phyloP scores from a whole-genome alignment of 2,329 filamentous ascomycete species.

The Leptodontidium sp. region DNA sequence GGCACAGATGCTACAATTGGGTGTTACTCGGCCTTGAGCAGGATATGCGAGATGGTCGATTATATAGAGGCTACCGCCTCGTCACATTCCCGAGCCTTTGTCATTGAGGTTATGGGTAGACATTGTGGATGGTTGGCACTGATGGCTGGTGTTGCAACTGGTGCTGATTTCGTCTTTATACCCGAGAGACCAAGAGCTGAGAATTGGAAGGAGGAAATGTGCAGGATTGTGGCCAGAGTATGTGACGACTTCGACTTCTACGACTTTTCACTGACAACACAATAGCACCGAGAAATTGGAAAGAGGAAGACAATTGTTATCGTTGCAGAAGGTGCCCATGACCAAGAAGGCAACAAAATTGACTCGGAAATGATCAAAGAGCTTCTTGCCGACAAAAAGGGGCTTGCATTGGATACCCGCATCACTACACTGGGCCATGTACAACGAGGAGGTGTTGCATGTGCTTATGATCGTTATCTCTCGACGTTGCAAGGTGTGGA shows the following conservation, averaged over 20 bases:
- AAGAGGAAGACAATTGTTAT: constrained; percentile 99
- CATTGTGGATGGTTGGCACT: constrained; percentile 98
- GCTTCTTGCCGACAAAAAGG: constrained; percentile 79
- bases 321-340: constrained; percentile 92
- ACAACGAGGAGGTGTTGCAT: constrained; percentile 92
- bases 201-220: constrained; percentile 93
- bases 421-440: constrained; percentile 97
- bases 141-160: constrained; percentile 94
- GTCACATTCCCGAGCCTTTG: constrained; percentile 94
- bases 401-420: constrained; percentile 86
- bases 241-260: constrained; percentile 35
- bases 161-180: constrained; percentile 96
- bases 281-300: constrained; percentile 81
- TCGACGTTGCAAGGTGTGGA: constrained; percentile 93
- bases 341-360: constrained; percentile 85
- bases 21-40: constrained; percentile 89
- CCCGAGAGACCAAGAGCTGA: constrained; percentile 89
- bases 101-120: constrained; percentile 97
- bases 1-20: constrained; percentile 98
- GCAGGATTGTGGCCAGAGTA: constrained; percentile 75
- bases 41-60: constrained; percentile 96
- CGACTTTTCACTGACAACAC: constrained; percentile 28
- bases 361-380: constrained; percentile 83
- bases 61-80: constrained; percentile 95
- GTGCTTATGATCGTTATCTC: constrained; percentile 93